Evolutionary conservation across 169 alveolate species (phyloP).

Genomic region (Plasmodium adleri): DNA sequence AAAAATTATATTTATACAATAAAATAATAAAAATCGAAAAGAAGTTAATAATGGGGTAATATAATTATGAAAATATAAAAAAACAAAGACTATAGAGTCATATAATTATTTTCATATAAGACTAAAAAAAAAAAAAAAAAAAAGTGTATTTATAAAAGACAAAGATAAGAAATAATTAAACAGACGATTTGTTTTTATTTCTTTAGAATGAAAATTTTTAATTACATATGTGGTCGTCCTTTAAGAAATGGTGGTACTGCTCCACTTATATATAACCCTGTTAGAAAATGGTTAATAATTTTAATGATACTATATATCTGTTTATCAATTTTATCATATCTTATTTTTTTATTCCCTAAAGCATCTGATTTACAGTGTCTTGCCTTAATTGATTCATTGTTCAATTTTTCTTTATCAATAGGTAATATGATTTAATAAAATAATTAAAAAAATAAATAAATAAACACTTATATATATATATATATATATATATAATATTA

Average conservation of each 20-base stretch:
- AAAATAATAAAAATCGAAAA: no score
- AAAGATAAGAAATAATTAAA: no score
- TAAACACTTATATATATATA: conserved; percentile 6
- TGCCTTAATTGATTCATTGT: conserved; percentile 78
- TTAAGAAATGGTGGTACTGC: conserved; percentile 78
- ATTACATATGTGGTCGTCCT: conserved; percentile 79
- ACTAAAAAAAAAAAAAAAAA: no score
- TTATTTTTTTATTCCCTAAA: conserved; percentile 79
- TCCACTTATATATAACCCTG: conserved; percentile 83
- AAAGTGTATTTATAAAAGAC: no score
- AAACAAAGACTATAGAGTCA: no score
- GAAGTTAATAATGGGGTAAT: no score
- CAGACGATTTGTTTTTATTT: no score
- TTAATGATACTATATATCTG: conserved; percentile 75
- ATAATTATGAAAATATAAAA: no score
- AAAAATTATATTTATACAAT: no score
- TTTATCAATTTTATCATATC: conserved; percentile 76
- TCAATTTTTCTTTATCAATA: conserved; percentile 78
- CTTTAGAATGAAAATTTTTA: conserved; percentile 60
- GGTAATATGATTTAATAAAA: conserved; percentile 56
- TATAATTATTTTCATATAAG: no score
- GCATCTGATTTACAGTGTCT: conserved; percentile 83
- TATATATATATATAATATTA: background rate
- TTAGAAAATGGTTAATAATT: conserved; percentile 79
- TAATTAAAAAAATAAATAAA: background rate